Evolutionary conservation across 805 yeast species (phyloP).

Genomic region (Phaffomyces opuntiae): DNA sequence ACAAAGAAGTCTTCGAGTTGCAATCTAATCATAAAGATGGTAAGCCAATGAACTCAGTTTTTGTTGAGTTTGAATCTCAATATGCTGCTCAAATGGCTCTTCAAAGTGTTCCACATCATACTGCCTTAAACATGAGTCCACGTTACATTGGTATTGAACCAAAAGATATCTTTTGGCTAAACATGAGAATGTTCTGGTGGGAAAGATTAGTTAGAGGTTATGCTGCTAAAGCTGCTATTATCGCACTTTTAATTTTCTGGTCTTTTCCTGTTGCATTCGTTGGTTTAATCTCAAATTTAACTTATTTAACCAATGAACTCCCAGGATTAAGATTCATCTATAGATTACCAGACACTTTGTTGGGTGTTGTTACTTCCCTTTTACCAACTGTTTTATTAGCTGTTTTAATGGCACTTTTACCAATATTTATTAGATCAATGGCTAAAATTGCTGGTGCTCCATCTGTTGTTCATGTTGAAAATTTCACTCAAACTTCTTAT

Average conservation of each 20-base stretch:
- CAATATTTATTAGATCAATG: slow-evolving; percentile 56
- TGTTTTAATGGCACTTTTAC: slow-evolving; percentile 57
- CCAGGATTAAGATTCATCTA: slow-evolving; percentile 51
- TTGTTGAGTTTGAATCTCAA: slow-evolving; percentile 73
- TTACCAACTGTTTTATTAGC: slow-evolving; percentile 64
- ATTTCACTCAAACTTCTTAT: slow-evolving; percentile 58
- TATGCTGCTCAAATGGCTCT: slow-evolving; percentile 68
- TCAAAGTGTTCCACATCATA: slow-evolving; percentile 58
- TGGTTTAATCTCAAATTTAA: slow-evolving; percentile 64
- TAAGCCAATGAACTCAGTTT: slow-evolving; percentile 70
- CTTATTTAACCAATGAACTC: slow-evolving; percentile 50
- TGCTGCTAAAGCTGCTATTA: slow-evolving; percentile 45
- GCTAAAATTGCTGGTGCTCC: slow-evolving; percentile 54
- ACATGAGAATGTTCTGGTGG: slow-evolving; percentile 77
- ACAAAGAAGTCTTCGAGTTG: slow-evolving; percentile 47
- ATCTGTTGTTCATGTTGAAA: slow-evolving; percentile 51
- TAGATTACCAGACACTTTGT: slow-evolving; percentile 42
- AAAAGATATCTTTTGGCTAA: slow-evolving; percentile 58
- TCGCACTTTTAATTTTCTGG: slow-evolving; percentile 59
- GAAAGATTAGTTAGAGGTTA: slow-evolving; percentile 52
- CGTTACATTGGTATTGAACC: slow-evolving; percentile 59
- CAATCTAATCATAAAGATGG: slow-evolving; percentile 42
- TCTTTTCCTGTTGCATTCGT: slow-evolving; percentile 75
- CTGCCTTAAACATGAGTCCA: slow-evolving; percentile 57
- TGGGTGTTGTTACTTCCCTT: slow-evolving; percentile 63